Conservation (phyloP, 2,329 filamentous ascomycete species). For the Ascochyta lentis region DNA sequence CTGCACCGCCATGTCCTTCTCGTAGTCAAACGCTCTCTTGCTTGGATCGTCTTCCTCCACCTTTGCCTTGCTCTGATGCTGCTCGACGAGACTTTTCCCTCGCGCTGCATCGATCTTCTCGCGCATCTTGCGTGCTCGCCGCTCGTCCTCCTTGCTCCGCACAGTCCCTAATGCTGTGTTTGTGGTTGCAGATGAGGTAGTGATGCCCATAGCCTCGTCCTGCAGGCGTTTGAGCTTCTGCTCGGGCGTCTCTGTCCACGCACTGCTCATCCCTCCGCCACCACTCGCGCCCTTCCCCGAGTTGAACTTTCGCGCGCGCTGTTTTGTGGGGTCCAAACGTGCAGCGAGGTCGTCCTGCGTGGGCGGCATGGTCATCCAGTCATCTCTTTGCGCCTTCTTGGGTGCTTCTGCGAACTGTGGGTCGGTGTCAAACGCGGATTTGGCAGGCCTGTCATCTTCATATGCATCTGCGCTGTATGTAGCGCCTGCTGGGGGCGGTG, state of each 20-base stretch:
- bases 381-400: conserved; percentile 71
- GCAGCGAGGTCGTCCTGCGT: conserved; percentile 60
- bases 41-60: conserved; percentile 88
- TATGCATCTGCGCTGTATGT: conserved; percentile 20
- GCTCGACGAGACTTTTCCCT: conserved; percentile 55
- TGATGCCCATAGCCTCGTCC: conserved; percentile 81
- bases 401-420: conserved; percentile 37
- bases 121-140: conserved; percentile 58
- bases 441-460: conserved; percentile 7
- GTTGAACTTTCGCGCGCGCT: conserved; percentile 82
- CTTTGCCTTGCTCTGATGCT: conserved; percentile 59
- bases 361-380: conserved; percentile 63
- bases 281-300: conserved; percentile 67
- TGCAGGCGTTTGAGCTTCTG: conserved; percentile 82
- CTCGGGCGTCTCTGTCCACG: conserved; percentile 93
- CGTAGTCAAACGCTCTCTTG: conserved; percentile 83
- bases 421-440: conserved; percentile 44
- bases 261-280: conserved; percentile 59
- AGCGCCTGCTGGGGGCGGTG: conserved; percentile 48
- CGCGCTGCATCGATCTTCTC: conserved; percentile 60
- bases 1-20: conserved; percentile 89
- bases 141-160: conserved; percentile 51
- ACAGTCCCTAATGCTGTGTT: conserved; percentile 35
- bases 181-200: conserved; percentile 48
- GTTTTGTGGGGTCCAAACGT: conserved; percentile 81